Conservation (phyloP, 179 eudicot genomes). For the Nepenthes alata region DNA sequence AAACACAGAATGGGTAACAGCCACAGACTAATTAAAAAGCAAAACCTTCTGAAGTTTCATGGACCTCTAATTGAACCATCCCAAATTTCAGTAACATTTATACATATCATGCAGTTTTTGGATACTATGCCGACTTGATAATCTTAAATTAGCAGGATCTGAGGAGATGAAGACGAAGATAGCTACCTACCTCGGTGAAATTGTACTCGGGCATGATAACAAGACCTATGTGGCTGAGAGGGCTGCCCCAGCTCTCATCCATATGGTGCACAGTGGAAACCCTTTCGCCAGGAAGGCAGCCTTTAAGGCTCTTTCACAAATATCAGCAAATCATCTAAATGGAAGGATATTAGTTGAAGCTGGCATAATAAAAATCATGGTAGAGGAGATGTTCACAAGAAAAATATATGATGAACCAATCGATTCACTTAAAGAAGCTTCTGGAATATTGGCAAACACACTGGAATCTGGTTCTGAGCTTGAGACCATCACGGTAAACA, state of each 20-base stretch:
- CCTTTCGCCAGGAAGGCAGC: constrained; percentile 42
- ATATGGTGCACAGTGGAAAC: constrained; percentile 53
- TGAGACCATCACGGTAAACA: constrained; percentile 35
- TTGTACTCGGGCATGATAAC: constrained; percentile 47
- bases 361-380: constrained; percentile 42
- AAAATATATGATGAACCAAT: constrained; percentile 28
- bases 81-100: background rate
- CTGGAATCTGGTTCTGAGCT: constrained; percentile 52
- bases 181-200: constrained; percentile 68
- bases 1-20: too few relatives aligned
- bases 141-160: constrained; percentile 26
- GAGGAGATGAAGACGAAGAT: constrained; percentile 58
- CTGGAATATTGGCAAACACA: constrained; percentile 62
- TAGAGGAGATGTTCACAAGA: constrained; percentile 50
- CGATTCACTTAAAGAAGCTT: constrained; percentile 51
- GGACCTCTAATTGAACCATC: background rate
- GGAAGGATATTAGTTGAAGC: constrained; percentile 51
- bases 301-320: constrained; percentile 47
- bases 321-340: constrained; percentile 46
- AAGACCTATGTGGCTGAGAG: constrained; percentile 47
- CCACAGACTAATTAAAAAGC: too few relatives aligned
- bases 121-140: background rate
- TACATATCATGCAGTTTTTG: background rate
- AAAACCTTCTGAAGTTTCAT: background rate
- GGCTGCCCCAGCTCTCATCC: constrained; percentile 50